Conservation (phyloP, 768 basidiomycete species). For the Leccinum subgranulosum region DNA sequence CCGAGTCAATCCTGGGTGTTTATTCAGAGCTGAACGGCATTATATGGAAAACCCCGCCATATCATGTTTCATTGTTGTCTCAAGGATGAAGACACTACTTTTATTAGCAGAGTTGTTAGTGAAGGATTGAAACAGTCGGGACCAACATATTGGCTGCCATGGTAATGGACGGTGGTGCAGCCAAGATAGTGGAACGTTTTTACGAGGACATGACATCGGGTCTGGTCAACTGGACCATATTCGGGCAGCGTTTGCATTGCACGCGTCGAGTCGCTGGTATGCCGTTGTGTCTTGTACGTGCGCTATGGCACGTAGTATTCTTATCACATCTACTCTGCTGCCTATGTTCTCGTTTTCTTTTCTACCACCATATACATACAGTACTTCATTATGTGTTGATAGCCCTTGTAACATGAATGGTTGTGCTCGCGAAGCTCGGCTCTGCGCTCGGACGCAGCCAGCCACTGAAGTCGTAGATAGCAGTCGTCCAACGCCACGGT, state of each 20-base stretch:
- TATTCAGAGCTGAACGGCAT: slow-evolving; percentile 6
- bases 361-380: no score
- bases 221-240: neutral
- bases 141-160: no score
- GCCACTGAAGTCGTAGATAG: no score
- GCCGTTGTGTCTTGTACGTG: no score
- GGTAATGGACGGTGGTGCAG: neutral
- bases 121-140: neutral
- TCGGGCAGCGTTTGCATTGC: neutral
- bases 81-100: neutral
- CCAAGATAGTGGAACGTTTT: neutral
- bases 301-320: no score
- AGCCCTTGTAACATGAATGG: no score
- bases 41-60: neutral
- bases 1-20: neutral
- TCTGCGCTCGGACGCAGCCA: no score
- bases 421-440: no score
- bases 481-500: slow-evolving; percentile 27
- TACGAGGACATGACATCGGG: neutral
- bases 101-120: neutral
- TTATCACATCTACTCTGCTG: no score
- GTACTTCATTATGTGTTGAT: no score
- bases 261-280: neutral
- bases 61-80: neutral
- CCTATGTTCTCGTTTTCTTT: no score